A percentile compares a stretch with the other conserved stretches of the same genome.
Evolutionary conservation across 768 basidiomycete genomes (phyloP).

Genomic region (Mrakia gelida): DNA sequence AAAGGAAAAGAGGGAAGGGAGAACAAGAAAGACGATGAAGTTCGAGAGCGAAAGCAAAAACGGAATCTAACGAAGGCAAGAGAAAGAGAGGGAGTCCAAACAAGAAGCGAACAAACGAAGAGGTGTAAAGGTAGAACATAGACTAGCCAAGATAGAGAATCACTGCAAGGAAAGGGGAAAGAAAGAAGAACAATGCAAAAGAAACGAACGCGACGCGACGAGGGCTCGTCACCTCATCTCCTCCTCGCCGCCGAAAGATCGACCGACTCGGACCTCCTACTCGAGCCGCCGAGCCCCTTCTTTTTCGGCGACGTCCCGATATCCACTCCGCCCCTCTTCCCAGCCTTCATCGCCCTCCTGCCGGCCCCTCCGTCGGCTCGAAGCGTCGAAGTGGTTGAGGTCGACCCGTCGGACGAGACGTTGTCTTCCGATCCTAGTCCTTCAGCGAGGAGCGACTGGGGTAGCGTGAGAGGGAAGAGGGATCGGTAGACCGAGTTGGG

Average conservation of each 20-base stretch:
- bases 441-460: constrained; percentile 2
- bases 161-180: neutral
- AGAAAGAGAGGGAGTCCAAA: neutral
- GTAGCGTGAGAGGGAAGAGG: constrained; percentile 20
- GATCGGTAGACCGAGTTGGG: constrained; percentile 18
- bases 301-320: too few species aligned
- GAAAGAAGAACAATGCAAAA: neutral
- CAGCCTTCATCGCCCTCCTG: neutral
- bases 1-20: neutral
- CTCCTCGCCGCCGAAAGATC: neutral
- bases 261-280: neutral
- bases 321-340: neutral
- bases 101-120: neutral
- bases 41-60: too few species aligned
- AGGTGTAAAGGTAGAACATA: neutral
- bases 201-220: neutral
- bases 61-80: neutral
- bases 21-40: neutral
- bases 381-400: neutral
- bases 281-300: neutral
- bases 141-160: neutral
- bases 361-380: neutral
- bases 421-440: neutral
- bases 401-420: neutral
- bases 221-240: neutral